phyloP scores from a whole-genome alignment of 768 basidiomycete species.

The Chiua virens region DNA sequence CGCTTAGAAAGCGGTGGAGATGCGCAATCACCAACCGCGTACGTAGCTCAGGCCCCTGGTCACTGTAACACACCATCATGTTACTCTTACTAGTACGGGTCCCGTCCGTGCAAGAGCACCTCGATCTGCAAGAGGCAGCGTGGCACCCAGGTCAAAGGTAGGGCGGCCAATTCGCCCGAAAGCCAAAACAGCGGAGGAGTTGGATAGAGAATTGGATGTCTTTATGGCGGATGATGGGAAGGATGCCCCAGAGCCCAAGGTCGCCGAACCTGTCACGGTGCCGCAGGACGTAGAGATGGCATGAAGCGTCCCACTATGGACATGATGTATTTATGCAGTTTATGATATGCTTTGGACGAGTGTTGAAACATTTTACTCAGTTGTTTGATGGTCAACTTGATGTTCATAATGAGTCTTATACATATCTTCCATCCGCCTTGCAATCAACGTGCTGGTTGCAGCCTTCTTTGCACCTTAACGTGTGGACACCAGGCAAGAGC shows the following conservation, averaged over 20 bases:
- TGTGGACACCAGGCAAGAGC: too few species aligned
- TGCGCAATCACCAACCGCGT: conserved; percentile 13
- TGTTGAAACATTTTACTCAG: too few species aligned
- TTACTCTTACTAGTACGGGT: conserved; percentile 29
- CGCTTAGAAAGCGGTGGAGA: conserved; percentile 55
- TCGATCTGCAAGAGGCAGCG: conserved; percentile 16
- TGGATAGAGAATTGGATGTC: conserved; percentile 86
- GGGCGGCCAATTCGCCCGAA: conserved; percentile 42
- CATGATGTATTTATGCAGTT: conserved; percentile 20
- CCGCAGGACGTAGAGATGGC: conserved; percentile 58
- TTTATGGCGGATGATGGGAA: conserved; percentile 67
- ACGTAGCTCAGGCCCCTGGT: background rate
- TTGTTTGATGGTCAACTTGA: too few species aligned
- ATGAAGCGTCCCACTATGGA: conserved; percentile 11
- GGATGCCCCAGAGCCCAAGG: conserved; percentile 20
- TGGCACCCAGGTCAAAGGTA: conserved; percentile 14
- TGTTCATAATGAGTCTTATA: too few species aligned
- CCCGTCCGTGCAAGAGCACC: conserved; percentile 43
- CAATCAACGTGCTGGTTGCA: too few species aligned
- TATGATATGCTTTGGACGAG: conserved; percentile 5
- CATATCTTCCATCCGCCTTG: too few species aligned
- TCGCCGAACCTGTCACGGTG: conserved; percentile 6
- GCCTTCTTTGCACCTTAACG: too few species aligned
- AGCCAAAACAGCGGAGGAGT: conserved; percentile 74
- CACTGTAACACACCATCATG: background rate